phyloP scores from a whole-genome alignment of 768 basidiomycete genomes.

The Amanita polypyramis region DNA sequence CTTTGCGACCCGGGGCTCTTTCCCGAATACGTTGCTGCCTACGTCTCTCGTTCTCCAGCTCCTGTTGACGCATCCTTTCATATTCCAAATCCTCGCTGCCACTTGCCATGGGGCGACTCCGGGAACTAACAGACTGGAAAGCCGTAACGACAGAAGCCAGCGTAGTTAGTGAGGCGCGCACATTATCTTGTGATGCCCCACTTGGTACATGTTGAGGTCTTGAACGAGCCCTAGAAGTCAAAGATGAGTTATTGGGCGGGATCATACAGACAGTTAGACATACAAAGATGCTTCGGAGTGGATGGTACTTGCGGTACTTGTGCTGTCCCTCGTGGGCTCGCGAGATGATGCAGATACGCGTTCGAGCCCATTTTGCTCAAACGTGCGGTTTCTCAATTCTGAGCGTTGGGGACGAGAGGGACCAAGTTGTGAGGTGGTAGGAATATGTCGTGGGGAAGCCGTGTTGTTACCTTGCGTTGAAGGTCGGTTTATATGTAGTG shows the following conservation, averaged over 20 bases:
- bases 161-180: constrained; percentile 32
- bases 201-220: constrained; percentile 23
- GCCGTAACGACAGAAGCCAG: constrained; percentile 53
- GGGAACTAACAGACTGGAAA: constrained; percentile 56
- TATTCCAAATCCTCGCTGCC: constrained; percentile 45
- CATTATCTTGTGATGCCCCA: constrained; percentile 21
- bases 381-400: constrained; percentile 45
- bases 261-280: constrained; percentile 6
- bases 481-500: constrained; percentile 51
- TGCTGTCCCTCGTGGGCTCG: constrained; percentile 38
- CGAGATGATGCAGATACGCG: constrained; percentile 35
- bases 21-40: constrained; percentile 63
- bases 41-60: constrained; percentile 51
- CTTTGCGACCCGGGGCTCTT: constrained; percentile 47
- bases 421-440: constrained; percentile 33
- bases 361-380: constrained; percentile 45
- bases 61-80: constrained; percentile 46
- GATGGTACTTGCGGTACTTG: constrained; percentile 35
- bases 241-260: background rate
- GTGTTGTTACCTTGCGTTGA: constrained; percentile 41
- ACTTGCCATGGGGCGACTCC: constrained; percentile 41
- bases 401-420: constrained; percentile 62
- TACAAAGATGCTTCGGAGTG: constrained; percentile 32
- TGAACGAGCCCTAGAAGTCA: constrained; percentile 3
- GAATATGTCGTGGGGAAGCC: constrained; percentile 24